Conservation (phyloP, 768 basidiomycete genomes). For the Trametes punicea region DNA sequence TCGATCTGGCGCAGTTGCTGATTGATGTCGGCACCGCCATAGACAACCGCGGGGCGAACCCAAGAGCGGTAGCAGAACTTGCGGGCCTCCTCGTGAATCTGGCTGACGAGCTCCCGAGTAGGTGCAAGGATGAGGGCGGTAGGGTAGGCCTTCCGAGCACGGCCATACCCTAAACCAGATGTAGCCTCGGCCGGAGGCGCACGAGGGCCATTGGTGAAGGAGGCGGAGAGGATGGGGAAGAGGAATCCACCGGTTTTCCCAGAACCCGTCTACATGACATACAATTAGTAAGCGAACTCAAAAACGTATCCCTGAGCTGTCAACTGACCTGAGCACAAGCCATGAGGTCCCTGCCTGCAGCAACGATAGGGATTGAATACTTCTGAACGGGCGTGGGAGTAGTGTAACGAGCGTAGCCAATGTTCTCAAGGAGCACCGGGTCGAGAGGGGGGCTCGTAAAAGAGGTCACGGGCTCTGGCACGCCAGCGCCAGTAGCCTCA, state of each 20-base stretch:
- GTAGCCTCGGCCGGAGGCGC: constrained; percentile 56
- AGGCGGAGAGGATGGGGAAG: constrained; percentile 96
- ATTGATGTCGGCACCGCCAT: constrained; percentile 98
- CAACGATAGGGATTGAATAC: constrained; percentile 98
- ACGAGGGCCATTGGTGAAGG: constrained; percentile 80
- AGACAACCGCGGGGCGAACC: constrained; percentile 98
- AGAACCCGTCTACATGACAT: constrained; percentile 85
- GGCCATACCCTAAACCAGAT: constrained; percentile 47
- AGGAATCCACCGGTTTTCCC: constrained; percentile 99
- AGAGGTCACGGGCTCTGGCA: constrained; percentile 88
- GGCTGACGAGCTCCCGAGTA: constrained; percentile 97
- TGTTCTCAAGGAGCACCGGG: constrained; percentile 93
- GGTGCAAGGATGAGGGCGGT: constrained; percentile 97
- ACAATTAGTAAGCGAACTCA: constrained; percentile 21
- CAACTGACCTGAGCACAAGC: constrained; percentile 82
- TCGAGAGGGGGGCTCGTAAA: constrained; percentile 92
- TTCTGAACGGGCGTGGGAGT: constrained; percentile 99
- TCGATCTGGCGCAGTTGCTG: constrained; percentile 92
- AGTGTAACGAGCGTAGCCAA: constrained; percentile 85
- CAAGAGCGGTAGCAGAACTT: constrained; percentile 99
- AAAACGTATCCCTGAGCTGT: constrained; percentile 10
- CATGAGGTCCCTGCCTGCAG: constrained; percentile 86
- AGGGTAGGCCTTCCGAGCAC: constrained; percentile 88
- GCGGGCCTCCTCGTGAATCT: constrained; percentile 98
- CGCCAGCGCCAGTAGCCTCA: constrained; percentile 94